Conservation (phyloP, 1,284 basidiomycete genomes). For the Ustilago bromivora region DNA sequence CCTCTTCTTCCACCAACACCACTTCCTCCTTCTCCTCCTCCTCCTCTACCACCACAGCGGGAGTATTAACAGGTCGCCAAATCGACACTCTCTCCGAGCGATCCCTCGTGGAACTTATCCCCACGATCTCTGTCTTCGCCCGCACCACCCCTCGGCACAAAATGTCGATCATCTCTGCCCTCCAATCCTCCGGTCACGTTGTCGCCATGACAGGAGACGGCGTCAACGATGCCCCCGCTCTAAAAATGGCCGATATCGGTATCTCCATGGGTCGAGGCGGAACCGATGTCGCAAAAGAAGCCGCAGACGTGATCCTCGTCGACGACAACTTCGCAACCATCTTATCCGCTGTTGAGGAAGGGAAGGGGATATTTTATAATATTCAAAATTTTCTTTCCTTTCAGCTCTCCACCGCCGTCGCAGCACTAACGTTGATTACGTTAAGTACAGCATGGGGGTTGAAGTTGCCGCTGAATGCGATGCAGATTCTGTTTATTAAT, state of each 20-base stretch:
- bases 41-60: conserved; percentile 50
- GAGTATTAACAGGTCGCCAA: conserved; percentile 82
- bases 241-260: conserved; percentile 98
- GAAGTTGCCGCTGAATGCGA: conserved; percentile 92
- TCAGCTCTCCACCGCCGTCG: conserved; percentile 95
- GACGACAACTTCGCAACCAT: conserved; percentile 98
- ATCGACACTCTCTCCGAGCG: conserved; percentile 80
- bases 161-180: conserved; percentile 94
- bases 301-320: conserved; percentile 94
- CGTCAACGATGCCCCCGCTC: conserved; percentile 95
- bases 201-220: conserved; percentile 99
- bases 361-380: conserved; percentile 96
- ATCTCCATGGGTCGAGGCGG: conserved; percentile 97
- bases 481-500: conserved; percentile 99
- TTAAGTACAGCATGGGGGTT: conserved; percentile 89
- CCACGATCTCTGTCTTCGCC: conserved; percentile 86
- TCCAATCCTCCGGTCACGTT: conserved; percentile 85
- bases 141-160: conserved; percentile 95
- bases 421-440: conserved; percentile 92
- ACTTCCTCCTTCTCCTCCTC: conserved; percentile 12
- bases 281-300: conserved; percentile 98
- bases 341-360: conserved; percentile 93
- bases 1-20: neutral
- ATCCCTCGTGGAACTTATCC: conserved; percentile 86
- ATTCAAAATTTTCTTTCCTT: conserved; percentile 98